Evolutionary conservation across 345 rosid genomes (phyloP).

Genomic region (Salix viminalis): DNA sequence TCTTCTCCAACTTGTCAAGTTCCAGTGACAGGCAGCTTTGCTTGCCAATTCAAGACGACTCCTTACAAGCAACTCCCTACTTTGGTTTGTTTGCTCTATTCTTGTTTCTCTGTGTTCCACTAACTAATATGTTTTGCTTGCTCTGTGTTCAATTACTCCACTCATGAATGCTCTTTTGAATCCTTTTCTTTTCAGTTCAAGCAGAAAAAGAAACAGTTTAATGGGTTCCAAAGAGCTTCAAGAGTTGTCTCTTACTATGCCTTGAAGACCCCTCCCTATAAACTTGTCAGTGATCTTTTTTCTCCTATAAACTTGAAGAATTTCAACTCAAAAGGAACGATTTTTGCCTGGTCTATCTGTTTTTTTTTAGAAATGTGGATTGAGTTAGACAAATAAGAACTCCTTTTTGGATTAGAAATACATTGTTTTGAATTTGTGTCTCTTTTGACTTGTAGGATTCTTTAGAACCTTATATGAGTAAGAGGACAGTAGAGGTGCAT

Average conservation of each 20-base stretch:
- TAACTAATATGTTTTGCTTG: too few species aligned
- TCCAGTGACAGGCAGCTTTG: too few species aligned
- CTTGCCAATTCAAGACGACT: too few species aligned
- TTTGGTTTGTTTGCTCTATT: too few species aligned
- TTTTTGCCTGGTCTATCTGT: too few species aligned
- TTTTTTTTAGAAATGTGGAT: too few species aligned
- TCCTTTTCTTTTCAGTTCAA: slow-evolving; percentile 12
- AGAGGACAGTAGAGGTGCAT: slow-evolving; percentile 61
- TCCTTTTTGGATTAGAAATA: background rate
- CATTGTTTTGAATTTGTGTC: background rate
- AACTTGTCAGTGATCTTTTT: slow-evolving; percentile 51
- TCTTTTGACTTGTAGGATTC: slow-evolving; percentile 49
- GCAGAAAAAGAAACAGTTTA: slow-evolving; percentile 33
- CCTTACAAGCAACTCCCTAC: too few species aligned
- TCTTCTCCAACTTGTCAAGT: too few species aligned
- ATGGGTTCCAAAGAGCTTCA: slow-evolving; percentile 35
- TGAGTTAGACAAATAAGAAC: too few species aligned
- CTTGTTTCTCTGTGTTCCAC: too few species aligned
- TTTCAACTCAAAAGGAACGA: background rate
- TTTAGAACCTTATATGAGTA: slow-evolving; percentile 84
- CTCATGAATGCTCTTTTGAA: background rate
- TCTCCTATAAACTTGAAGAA: background rate
- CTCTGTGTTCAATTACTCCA: background rate
- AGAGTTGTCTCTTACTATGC: slow-evolving; percentile 63
- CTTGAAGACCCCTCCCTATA: slow-evolving; percentile 79